A percentile compares a stretch with the other conserved stretches of the same genome.
phyloP scores from a whole-genome alignment of 768 basidiomycete species.

The Fomitopsis pulvina region DNA sequence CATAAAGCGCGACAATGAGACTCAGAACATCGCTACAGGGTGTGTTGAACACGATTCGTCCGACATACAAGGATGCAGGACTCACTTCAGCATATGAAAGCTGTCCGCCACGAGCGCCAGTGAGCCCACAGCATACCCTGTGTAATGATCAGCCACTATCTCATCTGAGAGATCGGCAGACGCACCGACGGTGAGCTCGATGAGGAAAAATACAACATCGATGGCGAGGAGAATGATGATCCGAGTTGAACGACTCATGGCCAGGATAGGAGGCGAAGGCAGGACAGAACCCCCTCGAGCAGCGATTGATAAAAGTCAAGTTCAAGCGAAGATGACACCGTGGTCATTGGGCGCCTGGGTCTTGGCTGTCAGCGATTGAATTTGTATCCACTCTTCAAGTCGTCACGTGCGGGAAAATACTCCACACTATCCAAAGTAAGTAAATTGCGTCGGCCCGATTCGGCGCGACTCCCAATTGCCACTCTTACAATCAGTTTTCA shows the following conservation, averaged over 20 bases:
- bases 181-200: conserved; percentile 77
- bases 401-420: no score
- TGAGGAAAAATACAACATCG: conserved; percentile 80
- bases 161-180: background rate
- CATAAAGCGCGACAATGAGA: conserved; percentile 90
- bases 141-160: conserved; percentile 5
- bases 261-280: conserved; percentile 13
- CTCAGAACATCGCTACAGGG: conserved; percentile 88
- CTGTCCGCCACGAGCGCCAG: conserved; percentile 94
- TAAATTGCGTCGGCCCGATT: no score
- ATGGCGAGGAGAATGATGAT: conserved; percentile 77
- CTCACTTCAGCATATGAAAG: conserved; percentile 98
- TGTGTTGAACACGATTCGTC: conserved; percentile 1
- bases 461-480: no score
- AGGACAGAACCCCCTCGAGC: no score
- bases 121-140: conserved; percentile 94
- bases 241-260: conserved; percentile 59
- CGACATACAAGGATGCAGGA: conserved; percentile 2
- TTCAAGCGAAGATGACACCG: no score
- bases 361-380: no score
- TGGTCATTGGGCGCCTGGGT: no score
- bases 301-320: no score
- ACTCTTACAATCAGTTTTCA: no score
- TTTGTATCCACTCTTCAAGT: no score
- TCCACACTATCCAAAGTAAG: no score